Percentiles rank a stretch among this genome's conserved stretches.
Conservation (phyloP, 1,139 yeast genomes). For the Lipomyces yarrowii region DNA sequence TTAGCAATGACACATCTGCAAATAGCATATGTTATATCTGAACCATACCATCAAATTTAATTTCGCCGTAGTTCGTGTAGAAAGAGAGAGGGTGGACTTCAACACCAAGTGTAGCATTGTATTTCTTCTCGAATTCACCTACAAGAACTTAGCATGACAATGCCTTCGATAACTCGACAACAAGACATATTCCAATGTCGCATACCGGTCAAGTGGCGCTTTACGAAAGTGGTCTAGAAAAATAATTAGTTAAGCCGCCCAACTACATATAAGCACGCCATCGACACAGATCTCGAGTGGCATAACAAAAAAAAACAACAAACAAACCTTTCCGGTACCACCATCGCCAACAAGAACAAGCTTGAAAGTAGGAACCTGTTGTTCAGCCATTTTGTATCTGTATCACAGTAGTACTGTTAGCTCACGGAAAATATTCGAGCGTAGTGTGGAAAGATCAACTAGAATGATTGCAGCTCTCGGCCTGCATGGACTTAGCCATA, state of each 20-base stretch:
- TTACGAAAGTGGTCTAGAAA: conserved; percentile 88
- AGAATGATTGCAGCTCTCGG: background rate
- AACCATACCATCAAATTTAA: conserved; percentile 72
- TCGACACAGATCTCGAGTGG: background rate
- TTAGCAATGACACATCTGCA: background rate
- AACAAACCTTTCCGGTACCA: conserved; percentile 93
- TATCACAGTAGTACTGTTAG: background rate
- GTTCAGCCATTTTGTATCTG: conserved; percentile 47
- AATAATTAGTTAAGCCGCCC: background rate
- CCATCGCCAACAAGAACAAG: conserved; percentile 98
- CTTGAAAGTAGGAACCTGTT: conserved; percentile 95
- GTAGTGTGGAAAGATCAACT: background rate
- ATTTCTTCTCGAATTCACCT: conserved; percentile 94
- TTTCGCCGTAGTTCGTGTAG: conserved; percentile 98
- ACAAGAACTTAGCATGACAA: background rate
- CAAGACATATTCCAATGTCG: background rate
- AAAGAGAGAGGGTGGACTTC: conserved; percentile 98
- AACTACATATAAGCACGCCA: background rate
- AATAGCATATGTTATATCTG: background rate
- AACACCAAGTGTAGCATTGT: conserved; percentile 98
- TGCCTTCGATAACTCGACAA: background rate
- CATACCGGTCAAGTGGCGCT: conserved; percentile 95
- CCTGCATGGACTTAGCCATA: background rate
- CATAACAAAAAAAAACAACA: background rate
- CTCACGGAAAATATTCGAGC: background rate